These are phyloP conservation scores for Xylariomycetidae sp. DNA, from an alignment of 2,329 filamentous ascomycete species.

Conservation along the genomic window DNA sequence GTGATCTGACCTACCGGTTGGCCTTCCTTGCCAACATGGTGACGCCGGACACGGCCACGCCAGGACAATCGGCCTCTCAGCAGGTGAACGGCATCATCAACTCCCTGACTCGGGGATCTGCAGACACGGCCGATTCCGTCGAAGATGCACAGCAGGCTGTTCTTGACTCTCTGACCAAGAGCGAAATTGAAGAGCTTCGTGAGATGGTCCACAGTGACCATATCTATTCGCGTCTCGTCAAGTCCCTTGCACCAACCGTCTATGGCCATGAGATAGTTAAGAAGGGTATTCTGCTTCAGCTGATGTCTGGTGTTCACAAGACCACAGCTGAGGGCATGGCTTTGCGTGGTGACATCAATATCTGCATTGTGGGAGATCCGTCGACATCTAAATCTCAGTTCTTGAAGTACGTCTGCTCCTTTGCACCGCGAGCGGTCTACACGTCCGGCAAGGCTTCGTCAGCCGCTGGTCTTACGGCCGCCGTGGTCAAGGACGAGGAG, in stretches of 20 bases:
- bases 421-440: conserved; percentile 94
- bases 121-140: conserved; percentile 64
- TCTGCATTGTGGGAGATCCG: conserved; percentile 95
- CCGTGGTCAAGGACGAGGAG: conserved; percentile 96
- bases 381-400: conserved; percentile 98
- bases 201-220: conserved; percentile 92
- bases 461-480: conserved; percentile 92
- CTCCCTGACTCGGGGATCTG: conserved; percentile 68
- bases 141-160: conserved; percentile 85
- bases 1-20: conserved; percentile 89
- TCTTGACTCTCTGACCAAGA: conserved; percentile 73
- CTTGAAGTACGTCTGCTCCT: conserved; percentile 94
- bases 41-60: conserved; percentile 75
- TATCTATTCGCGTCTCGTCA: conserved; percentile 87
- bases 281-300: conserved; percentile 87
- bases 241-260: conserved; percentile 92
- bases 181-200: conserved; percentile 87
- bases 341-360: conserved; percentile 94
- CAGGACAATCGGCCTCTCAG: conserved; percentile 67
- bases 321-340: conserved; percentile 90
- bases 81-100: conserved; percentile 80
- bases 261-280: conserved; percentile 98
- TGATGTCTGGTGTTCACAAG: conserved; percentile 95
- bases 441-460: conserved; percentile 97
- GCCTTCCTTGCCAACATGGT: conserved; percentile 98